These are phyloP conservation scores for Sarcodon aspratus DNA, from an alignment of 768 basidiomycete species.

Conservation along the genomic window DNA sequence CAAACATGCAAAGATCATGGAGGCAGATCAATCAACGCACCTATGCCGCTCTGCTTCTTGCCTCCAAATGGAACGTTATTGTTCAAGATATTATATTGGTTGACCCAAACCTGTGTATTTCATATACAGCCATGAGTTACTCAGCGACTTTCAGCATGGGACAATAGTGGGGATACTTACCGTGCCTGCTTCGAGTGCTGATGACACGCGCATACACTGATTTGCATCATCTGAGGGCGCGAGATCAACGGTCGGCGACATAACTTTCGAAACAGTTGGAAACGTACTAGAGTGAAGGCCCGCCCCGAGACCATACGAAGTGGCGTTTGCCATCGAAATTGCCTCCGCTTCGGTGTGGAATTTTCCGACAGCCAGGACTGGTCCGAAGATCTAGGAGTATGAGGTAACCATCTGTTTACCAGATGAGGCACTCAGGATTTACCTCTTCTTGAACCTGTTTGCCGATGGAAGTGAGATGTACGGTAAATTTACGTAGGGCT, in stretches of 20 bases:
- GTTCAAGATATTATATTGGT: slow-evolving; percentile 75
- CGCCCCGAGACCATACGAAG: slow-evolving; percentile 84
- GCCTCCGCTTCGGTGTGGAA: slow-evolving; percentile 87
- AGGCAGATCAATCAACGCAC: slow-evolving; percentile 25
- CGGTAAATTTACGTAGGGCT: too few species aligned
- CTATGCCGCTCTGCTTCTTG: slow-evolving; percentile 86
- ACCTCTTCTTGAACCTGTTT: slow-evolving; percentile 62
- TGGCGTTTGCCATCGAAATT: slow-evolving; percentile 75
- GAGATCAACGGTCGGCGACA: neutral
- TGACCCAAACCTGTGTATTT: slow-evolving; percentile 69
- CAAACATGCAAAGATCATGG: neutral
- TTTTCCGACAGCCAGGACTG: slow-evolving; percentile 72
- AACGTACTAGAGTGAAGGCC: slow-evolving; percentile 77
- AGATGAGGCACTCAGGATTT: neutral
- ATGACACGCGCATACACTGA: slow-evolving; percentile 84
- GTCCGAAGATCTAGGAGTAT: slow-evolving; percentile 77
- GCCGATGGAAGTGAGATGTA: too few species aligned
- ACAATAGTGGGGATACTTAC: slow-evolving; percentile 28
- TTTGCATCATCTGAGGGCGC: slow-evolving; percentile 53
- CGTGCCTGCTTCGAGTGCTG: slow-evolving; percentile 80
- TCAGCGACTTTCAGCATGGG: neutral
- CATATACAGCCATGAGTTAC: slow-evolving; percentile 4
- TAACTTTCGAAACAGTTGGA: neutral
- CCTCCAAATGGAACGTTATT: slow-evolving; percentile 95
- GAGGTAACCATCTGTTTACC: neutral